phyloP scores from a whole-genome alignment of 2,329 filamentous ascomycete species.

The Pseudogymnoascus verrucosus region DNA sequence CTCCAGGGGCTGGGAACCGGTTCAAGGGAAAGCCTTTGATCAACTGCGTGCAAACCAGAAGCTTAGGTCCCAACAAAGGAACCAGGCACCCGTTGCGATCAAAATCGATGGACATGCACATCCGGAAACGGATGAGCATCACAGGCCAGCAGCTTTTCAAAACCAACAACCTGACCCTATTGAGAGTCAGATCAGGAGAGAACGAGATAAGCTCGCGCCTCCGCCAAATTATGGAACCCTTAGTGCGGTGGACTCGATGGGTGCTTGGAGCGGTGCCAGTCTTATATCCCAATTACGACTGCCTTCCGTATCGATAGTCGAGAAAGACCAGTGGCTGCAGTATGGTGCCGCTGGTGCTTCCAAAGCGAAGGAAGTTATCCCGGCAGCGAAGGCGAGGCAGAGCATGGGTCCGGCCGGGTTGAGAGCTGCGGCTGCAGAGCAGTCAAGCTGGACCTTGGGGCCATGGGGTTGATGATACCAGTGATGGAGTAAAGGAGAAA shows the following conservation, averaged over 20 bases:
- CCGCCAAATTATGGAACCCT: slow-evolving; percentile 47
- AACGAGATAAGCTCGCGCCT: slow-evolving; percentile 33
- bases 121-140: slow-evolving; percentile 20
- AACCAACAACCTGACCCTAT: slow-evolving; percentile 48
- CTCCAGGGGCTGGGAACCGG: slow-evolving; percentile 66
- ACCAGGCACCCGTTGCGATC: not conserved
- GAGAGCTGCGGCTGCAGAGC: slow-evolving; percentile 32
- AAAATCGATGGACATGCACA: not conserved
- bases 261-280: slow-evolving; percentile 68
- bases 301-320: slow-evolving; percentile 60
- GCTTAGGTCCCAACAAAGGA: slow-evolving; percentile 1
- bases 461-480: slow-evolving; percentile 39
- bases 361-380: slow-evolving; percentile 50
- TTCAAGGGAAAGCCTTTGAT: slow-evolving; percentile 61
- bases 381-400: slow-evolving; percentile 50
- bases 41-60: slow-evolving; percentile 33
- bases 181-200: slow-evolving; percentile 46
- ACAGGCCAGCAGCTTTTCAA: slow-evolving; percentile 22
- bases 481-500: not conserved
- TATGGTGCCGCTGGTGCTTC: slow-evolving; percentile 57
- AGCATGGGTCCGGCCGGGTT: slow-evolving; percentile 53
- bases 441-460: slow-evolving; percentile 52
- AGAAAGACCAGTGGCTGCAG: slow-evolving; percentile 62
- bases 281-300: slow-evolving; percentile 61
- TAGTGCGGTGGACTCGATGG: slow-evolving; percentile 60